Conservation (phyloP, 2,329 filamentous ascomycete genomes). For the Cladophialophora chaetospira region DNA sequence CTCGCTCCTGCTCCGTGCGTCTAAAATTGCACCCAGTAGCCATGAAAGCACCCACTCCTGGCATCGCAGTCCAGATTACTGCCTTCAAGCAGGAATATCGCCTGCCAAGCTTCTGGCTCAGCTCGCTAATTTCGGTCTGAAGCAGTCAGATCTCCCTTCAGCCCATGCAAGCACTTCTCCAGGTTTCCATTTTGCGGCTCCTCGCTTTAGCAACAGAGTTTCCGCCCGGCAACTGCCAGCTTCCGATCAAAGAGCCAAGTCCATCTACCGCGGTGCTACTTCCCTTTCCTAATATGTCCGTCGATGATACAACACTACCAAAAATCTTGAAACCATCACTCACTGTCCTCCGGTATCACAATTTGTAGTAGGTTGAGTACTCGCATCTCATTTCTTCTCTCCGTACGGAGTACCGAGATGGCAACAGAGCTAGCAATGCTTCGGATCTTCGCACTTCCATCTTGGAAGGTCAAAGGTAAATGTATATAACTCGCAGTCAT, state of each 20-base stretch:
- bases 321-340: constrained; percentile 21
- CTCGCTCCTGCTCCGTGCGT: constrained; percentile 7
- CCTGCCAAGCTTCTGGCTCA: not conserved
- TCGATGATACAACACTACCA: constrained; percentile 19
- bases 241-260: constrained; percentile 5
- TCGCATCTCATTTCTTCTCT: not conserved
- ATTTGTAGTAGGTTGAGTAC: constrained; percentile 22
- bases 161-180: not conserved
- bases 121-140: constrained; percentile 1
- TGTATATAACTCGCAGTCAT: constrained; percentile 21
- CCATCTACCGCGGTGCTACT: not conserved
- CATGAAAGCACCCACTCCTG: not conserved
- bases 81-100: not conserved
- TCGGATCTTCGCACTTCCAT: constrained; percentile 26
- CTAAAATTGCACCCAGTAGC: constrained; percentile 7
- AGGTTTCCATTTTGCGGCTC: not conserved
- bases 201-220: not conserved
- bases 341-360: constrained; percentile 25
- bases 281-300: constrained; percentile 2
- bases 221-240: constrained; percentile 5
- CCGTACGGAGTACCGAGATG: constrained; percentile 13
- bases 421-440: constrained; percentile 8
- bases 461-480: not conserved
- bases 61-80: not conserved
- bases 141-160: not conserved